Evolutionary conservation across 2,329 filamentous ascomycete genomes (phyloP), one percentile per base, ranked within the genome.

Genomic region (Aspergillus floridensis): DNA sequence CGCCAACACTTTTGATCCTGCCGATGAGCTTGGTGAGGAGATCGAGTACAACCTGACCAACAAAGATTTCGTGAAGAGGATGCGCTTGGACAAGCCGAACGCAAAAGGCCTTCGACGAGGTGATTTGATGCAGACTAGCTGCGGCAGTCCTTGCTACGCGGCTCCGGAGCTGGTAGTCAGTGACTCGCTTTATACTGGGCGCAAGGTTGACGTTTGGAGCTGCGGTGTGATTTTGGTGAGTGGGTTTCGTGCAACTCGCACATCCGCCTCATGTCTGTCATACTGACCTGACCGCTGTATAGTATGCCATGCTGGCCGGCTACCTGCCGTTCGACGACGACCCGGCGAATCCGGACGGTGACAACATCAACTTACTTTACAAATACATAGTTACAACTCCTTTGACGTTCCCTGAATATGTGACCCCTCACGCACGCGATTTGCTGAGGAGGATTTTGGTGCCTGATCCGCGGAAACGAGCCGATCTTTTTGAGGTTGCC

Each of bases 141-240:
- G 95, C 75, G 95, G 95, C 65, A 98, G 93, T 76, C 95, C 95
- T 7, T 99, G 95, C 73, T 99, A 99, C 76, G 95, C 95, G 52
- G 95, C 95, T 14, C 95, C 95, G 4, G 95, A 99, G 79, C 82
- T 99, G 56, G 95, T 99, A 14, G 95, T 99, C 62, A 98, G 92
- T 74, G 95, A 99, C 76, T 96, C 93, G 16, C 80, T 99, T 7
- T 99, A 99, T 77, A 99, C 95, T 2, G 95, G 95, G 50, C 88
- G 93, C 55, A 99, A 99, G 77, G 95, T 99, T 26, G 95, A 99
- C 73, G 95, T 99, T 38, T 99, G 95, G 95, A 98, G 95, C 76
- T 99, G 95, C 74, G 95, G 95, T 78, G 95, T 99, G 44, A 99
- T 99, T 71, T 76, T 99, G 84, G 93, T 97, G 84, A 78, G 91